These are phyloP conservation scores for Tylopilus sp. DNA, from an alignment of 1,284 basidiomycete species.

Conservation along the genomic window DNA sequence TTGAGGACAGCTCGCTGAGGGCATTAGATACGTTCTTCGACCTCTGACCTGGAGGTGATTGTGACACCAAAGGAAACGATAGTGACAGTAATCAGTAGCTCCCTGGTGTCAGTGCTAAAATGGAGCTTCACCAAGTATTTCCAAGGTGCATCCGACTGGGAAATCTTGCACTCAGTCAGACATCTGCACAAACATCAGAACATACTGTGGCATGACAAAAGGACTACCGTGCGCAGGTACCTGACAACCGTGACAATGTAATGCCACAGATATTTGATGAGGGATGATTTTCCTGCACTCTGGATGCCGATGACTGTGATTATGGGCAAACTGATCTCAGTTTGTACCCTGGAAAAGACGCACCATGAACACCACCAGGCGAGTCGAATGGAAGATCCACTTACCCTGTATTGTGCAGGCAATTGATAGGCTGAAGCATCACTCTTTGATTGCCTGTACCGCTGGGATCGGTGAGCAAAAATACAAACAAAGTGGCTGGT, in stretches of 20 bases:
- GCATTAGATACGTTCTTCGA: constrained; percentile 67
- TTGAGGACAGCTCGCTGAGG: constrained; percentile 75
- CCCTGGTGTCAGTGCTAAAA: constrained; percentile 53
- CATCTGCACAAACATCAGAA: constrained; percentile 56
- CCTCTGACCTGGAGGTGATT: constrained; percentile 57
- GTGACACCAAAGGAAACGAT: constrained; percentile 57
- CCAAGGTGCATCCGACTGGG: constrained; percentile 56
- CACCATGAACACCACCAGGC: background rate
- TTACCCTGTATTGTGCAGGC: constrained; percentile 59
- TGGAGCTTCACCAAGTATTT: constrained; percentile 62
- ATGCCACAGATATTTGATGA: constrained; percentile 76
- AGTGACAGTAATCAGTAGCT: constrained; percentile 48
- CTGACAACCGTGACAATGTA: constrained; percentile 63
- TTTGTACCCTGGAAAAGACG: constrained; percentile 58
- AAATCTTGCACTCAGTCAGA: constrained; percentile 68
- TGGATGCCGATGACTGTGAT: constrained; percentile 70
- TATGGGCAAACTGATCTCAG: constrained; percentile 68
- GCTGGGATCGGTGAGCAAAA: too few relatives aligned
- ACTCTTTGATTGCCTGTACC: constrained; percentile 49
- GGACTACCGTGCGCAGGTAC: constrained; percentile 65
- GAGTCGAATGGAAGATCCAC: constrained; percentile 10
- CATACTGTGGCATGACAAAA: too few relatives aligned
- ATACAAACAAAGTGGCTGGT: too few relatives aligned
- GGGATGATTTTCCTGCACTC: constrained; percentile 71
- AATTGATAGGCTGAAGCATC: constrained; percentile 58